These are phyloP conservation scores for Dictyostelium citrinum DNA, from an alignment of 78 protist genomes.

Conservation along the genomic window DNA sequence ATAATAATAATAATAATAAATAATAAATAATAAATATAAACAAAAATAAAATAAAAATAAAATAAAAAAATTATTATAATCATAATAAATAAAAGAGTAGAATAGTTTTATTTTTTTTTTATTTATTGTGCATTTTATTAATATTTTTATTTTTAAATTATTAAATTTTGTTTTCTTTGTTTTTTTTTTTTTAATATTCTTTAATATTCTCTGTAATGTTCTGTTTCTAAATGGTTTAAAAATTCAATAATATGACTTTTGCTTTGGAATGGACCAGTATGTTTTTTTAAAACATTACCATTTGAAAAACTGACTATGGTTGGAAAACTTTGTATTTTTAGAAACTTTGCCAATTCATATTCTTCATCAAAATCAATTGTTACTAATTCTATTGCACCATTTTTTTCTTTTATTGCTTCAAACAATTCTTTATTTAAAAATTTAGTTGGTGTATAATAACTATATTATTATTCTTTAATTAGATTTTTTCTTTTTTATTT, in stretches of 20 bases:
- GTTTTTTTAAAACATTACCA: background rate
- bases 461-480: too few species aligned
- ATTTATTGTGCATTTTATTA: background rate
- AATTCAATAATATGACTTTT: background rate
- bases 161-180: background rate
- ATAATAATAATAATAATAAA: constrained; percentile 1
- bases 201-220: background rate
- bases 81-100: too few species aligned
- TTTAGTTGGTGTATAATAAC: background rate
- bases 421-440: background rate
- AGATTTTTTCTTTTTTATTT: too few species aligned
- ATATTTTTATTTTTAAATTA: background rate
- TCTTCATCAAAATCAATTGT: background rate
- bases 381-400: background rate
- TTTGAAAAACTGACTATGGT: background rate
- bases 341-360: background rate
- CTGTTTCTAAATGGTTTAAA: background rate
- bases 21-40: background rate
- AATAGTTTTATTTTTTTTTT: too few species aligned
- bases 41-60: too few species aligned
- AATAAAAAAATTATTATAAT: too few species aligned
- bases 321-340: background rate
- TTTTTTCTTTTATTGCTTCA: background rate
- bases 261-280: background rate
- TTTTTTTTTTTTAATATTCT: background rate